Evolutionary conservation across 2,329 filamentous ascomycete genomes (phyloP).

Genomic region (Phyllosticta citribraziliensis): DNA sequence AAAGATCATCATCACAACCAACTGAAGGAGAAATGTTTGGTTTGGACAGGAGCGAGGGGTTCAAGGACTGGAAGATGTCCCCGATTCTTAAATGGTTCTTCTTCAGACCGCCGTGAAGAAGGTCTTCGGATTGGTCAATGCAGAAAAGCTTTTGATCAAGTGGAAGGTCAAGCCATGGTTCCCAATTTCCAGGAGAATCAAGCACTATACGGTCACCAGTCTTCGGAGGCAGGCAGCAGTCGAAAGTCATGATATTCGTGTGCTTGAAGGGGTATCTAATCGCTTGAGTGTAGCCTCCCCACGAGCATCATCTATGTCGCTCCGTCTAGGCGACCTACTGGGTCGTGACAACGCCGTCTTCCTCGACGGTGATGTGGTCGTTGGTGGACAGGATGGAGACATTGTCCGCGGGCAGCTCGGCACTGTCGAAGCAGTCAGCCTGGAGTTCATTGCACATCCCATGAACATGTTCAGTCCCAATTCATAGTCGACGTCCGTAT

Average conservation of each 20-base stretch:
- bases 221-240: too few relatives aligned
- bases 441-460: neutral
- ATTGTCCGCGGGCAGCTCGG: slow-evolving; percentile 58
- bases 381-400: slow-evolving; percentile 56
- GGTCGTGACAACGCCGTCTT: slow-evolving; percentile 58
- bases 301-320: slow-evolving; percentile 9
- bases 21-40: too few relatives aligned
- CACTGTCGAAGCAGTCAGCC: slow-evolving; percentile 41
- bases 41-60: too few relatives aligned
- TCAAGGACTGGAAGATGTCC: too few relatives aligned
- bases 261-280: slow-evolving; percentile 7
- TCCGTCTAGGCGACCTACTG: slow-evolving; percentile 44
- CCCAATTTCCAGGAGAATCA: too few relatives aligned
- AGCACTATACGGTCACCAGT: too few relatives aligned
- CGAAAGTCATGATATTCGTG: slow-evolving; percentile 5
- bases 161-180: too few relatives aligned
- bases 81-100: too few relatives aligned
- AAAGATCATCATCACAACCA: too few relatives aligned
- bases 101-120: too few relatives aligned
- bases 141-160: too few relatives aligned
- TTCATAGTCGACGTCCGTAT: neutral
- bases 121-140: too few relatives aligned
- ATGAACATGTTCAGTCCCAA: neutral
- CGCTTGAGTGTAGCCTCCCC: slow-evolving; percentile 6
- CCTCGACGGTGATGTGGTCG: slow-evolving; percentile 71